phyloP scores from a whole-genome alignment of 306 rosid species.

The Oxytropis ochrocephala region DNA sequence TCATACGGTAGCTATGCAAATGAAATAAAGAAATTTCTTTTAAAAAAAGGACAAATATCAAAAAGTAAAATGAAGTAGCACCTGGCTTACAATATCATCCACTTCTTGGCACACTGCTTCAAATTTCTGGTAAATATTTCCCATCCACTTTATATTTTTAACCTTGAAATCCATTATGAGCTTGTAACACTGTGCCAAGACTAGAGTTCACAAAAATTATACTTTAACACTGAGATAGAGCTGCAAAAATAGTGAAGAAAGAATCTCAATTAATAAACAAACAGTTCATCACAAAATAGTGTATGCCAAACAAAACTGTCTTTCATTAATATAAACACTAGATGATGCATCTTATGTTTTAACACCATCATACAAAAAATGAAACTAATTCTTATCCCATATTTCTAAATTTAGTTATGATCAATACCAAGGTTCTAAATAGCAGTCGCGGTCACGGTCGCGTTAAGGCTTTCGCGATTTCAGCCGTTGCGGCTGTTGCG shows the following conservation, averaged over 20 bases:
- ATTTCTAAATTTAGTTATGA: not conserved
- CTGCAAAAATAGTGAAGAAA: slow-evolving; percentile 16
- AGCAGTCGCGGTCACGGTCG: no score
- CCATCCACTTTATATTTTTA: slow-evolving; percentile 58
- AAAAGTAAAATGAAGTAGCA: slow-evolving; percentile 20
- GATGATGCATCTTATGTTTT: not conserved
- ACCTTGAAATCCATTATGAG: slow-evolving; percentile 50
- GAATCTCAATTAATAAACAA: not conserved
- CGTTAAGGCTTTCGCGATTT: no score
- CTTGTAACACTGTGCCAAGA: not conserved
- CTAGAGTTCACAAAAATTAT: not conserved
- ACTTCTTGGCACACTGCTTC: slow-evolving; percentile 85
- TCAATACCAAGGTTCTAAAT: not conserved
- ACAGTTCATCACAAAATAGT: not conserved
- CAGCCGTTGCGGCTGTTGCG: no score
- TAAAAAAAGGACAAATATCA: not conserved
- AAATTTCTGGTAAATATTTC: slow-evolving; percentile 65
- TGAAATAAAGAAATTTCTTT: not conserved
- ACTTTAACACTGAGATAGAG: not conserved
- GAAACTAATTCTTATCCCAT: not conserved
- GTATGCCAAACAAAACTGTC: slow-evolving; percentile 2
- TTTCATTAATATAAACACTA: not conserved
- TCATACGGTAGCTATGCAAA: not conserved
- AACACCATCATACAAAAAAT: not conserved
- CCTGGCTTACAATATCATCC: slow-evolving; percentile 65